Evolutionary conservation across 208 protist genomes (phyloP).

Genomic region (Leishmania major): DNA sequence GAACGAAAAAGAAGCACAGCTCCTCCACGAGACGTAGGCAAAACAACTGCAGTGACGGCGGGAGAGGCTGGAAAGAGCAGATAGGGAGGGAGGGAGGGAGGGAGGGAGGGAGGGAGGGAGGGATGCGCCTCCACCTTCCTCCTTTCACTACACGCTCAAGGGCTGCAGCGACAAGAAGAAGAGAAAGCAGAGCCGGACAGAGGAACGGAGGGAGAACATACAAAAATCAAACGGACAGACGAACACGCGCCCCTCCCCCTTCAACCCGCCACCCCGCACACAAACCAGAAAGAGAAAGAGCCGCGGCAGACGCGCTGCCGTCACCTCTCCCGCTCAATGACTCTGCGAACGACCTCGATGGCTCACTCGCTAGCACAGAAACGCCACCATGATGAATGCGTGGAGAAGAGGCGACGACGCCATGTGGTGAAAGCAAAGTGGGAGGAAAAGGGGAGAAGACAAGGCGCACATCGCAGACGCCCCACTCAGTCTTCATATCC

Average conservation of each 20-base stretch:
- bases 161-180: neutral
- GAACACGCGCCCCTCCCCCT: neutral
- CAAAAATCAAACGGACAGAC: conserved; percentile 10
- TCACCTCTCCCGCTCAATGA: neutral
- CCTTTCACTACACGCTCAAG: neutral
- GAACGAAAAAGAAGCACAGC: neutral
- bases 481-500: conserved; percentile 34
- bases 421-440: neutral
- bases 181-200: neutral
- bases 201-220: neutral
- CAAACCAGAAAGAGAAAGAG: conserved; percentile 4
- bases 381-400: neutral
- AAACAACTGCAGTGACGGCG: neutral
- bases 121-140: neutral
- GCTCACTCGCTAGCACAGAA: neutral
- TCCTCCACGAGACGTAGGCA: neutral
- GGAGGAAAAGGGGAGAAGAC: too few relatives aligned
- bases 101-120: neutral
- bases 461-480: neutral
- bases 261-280: neutral
- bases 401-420: neutral
- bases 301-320: too few relatives aligned
- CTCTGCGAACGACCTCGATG: neutral
- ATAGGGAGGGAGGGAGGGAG: neutral
- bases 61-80: neutral